phyloP scores from a whole-genome alignment of 257 asterid species.

The Lycium ferocissimum region DNA sequence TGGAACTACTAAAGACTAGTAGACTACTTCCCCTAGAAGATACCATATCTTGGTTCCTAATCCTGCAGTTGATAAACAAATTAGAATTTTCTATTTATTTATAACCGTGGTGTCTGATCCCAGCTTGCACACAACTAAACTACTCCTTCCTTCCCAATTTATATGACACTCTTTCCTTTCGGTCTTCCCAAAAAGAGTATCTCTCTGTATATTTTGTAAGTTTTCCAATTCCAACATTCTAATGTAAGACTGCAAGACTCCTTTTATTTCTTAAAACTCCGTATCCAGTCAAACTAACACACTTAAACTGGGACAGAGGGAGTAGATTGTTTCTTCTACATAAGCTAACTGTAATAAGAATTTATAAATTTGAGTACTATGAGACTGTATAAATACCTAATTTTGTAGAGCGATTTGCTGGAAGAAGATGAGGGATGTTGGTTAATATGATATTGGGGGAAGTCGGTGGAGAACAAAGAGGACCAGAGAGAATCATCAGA shows the following conservation, averaged over 20 bases:
- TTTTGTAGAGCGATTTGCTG: constrained; percentile 57
- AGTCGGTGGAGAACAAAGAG: constrained; percentile 62
- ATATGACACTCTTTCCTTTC: too few species aligned
- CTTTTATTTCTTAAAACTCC: too few species aligned
- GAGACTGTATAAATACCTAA: constrained; percentile 47
- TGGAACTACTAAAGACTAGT: neutral
- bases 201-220: too few species aligned
- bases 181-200: too few species aligned
- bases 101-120: too few species aligned
- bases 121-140: neutral
- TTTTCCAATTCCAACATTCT: too few species aligned
- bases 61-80: neutral
- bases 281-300: too few species aligned
- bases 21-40: neutral
- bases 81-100: too few species aligned
- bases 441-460: constrained; percentile 31
- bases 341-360: neutral
- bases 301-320: too few species aligned
- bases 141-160: too few species aligned
- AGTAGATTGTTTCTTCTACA: neutral
- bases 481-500: constrained; percentile 71
- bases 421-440: constrained; percentile 33
- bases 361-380: neutral
- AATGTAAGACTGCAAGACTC: too few species aligned
- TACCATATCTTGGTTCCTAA: neutral